phyloP scores from a whole-genome alignment of 305 asterid genomes.

The Fraxinus dipetala region DNA sequence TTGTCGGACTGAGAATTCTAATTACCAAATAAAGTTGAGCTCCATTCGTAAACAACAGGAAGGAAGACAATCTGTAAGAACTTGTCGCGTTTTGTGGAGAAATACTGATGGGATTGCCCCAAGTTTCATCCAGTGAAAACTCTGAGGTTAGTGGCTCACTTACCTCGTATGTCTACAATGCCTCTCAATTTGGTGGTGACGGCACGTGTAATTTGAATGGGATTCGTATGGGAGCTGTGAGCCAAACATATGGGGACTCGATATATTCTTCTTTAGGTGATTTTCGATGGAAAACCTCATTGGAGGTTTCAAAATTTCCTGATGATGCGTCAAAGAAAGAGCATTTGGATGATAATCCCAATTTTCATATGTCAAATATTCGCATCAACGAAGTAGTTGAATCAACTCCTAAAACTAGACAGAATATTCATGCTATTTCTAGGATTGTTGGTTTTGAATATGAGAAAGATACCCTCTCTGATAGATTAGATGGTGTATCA shows the following conservation, averaged over 20 bases:
- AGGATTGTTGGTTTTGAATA: constrained; percentile 64
- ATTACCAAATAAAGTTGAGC: neutral
- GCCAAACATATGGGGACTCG: constrained; percentile 30
- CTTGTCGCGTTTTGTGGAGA: constrained; percentile 4
- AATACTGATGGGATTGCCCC: constrained; percentile 60
- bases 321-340: constrained; percentile 24
- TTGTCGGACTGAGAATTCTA: constrained; percentile 8
- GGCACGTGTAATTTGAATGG: constrained; percentile 33
- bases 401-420: constrained; percentile 29
- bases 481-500: constrained; percentile 28
- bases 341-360: constrained; percentile 23
- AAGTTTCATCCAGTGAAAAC: constrained; percentile 42
- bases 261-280: constrained; percentile 41
- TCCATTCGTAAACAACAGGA: neutral
- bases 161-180: constrained; percentile 30
- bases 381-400: constrained; percentile 24
- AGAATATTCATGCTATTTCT: constrained; percentile 39
- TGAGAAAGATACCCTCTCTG: constrained; percentile 25
- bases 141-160: constrained; percentile 37
- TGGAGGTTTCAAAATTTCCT: constrained; percentile 31
- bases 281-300: constrained; percentile 34
- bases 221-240: constrained; percentile 28
- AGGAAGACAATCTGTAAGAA: neutral
- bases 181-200: constrained; percentile 30
- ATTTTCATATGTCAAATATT: constrained; percentile 23